phyloP scores from a whole-genome alignment of 805 yeast genomes.

The Ogataea minuta region DNA sequence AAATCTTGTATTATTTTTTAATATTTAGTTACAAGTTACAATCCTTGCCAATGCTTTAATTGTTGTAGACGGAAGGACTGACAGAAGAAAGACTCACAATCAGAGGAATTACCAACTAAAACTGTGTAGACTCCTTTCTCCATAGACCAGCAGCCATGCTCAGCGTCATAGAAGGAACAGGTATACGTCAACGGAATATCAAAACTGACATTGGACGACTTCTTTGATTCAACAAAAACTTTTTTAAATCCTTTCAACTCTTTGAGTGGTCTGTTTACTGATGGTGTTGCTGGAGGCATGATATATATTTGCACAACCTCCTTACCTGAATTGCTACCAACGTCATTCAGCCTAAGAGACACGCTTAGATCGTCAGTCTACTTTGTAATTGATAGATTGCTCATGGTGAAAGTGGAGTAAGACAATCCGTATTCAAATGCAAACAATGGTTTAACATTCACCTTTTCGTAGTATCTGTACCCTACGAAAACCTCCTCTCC shows the following conservation, averaged over 20 bases:
- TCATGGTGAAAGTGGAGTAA: slow-evolving; percentile 43
- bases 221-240: too few species aligned
- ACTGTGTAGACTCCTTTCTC: slow-evolving; percentile 49
- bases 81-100: not conserved
- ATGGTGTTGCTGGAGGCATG: too few species aligned
- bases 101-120: slow-evolving; percentile 39
- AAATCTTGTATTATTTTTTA: too few species aligned
- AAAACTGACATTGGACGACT: too few species aligned
- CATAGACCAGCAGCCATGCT: slow-evolving; percentile 46
- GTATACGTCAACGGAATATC: slow-evolving; percentile 1
- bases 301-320: too few species aligned
- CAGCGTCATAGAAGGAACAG: slow-evolving; percentile 49
- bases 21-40: too few species aligned
- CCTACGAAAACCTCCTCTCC: slow-evolving; percentile 51
- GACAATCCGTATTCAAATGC: slow-evolving; percentile 65
- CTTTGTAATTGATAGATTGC: slow-evolving; percentile 19
- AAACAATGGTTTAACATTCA: slow-evolving; percentile 52
- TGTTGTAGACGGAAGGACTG: not conserved
- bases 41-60: not conserved
- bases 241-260: too few species aligned
- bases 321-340: too few species aligned
- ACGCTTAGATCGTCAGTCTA: too few species aligned
- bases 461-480: slow-evolving; percentile 57
- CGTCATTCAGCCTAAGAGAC: too few species aligned
- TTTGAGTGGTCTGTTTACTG: too few species aligned